Base-by-base conservation (phyloP, 2,329 filamentous ascomycete species). In the Lasiodiplodia theobromae region DNA sequence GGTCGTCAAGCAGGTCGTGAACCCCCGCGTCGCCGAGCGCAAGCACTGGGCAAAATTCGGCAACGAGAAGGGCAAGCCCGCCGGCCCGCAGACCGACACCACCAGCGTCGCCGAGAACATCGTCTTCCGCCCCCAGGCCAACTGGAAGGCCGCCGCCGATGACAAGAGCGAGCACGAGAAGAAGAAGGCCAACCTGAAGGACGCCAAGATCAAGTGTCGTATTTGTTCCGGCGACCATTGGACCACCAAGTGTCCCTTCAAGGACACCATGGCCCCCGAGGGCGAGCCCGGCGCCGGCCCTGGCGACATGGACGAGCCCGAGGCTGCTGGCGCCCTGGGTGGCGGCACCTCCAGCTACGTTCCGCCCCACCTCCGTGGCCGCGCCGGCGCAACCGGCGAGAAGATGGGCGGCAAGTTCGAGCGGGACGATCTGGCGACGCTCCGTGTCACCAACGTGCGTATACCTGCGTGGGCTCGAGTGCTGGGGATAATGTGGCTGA, bases 131-230 rank as follows among this genome's bases (percentile, higher is more conserved):
- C 96, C 95, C 49, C 92, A 89, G 79, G 88, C 92, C 75, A 97
- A 96, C 87, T 99, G 94, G 94, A 95, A 94, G 86, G 90, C 92
- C 78, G 92, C 92, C 73, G 91, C 90, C 76, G 91, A 92, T 81
- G 89, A 91, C 76, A 89, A 91, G 83, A 86, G 86, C 76, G 92
- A 92, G 84, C 88, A 91, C 79, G 91, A 92, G 85, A 83, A 85
- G 78, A 86, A 89, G 82, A 87, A 88, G 79, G 85, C 87, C 71
- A 84, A 87, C 76, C 87, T 98, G 78, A 97, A 96, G 89, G 94
- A 97, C 86, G 97, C 97, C 89, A 96, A 97, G 86, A 96, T 99
- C 87, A 98, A 98, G 88, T 99, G 96, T 84, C 92, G 96, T 87
- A 98, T 99, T 80, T 99, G 96, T 86, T 92, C 91, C 80, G 96